Evolutionary conservation across 1,284 basidiomycete species (phyloP).

Genomic region (Apiotrichum gracile): DNA sequence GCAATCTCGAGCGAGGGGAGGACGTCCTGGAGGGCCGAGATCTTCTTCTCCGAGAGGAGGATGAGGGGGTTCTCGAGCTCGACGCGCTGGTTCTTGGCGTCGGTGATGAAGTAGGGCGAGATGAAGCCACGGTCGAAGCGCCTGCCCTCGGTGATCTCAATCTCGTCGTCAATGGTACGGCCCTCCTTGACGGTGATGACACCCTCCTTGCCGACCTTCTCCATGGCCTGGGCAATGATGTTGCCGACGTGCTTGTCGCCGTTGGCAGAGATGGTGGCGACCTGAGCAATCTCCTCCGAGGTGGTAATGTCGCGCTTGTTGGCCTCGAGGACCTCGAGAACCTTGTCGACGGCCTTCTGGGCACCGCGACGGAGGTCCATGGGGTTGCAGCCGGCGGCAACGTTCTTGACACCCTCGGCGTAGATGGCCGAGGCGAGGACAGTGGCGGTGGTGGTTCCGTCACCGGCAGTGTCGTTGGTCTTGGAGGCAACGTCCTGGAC

Average conservation of each 20-base stretch:
- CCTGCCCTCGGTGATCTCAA: conserved; percentile 99
- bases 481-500: conserved; percentile 94
- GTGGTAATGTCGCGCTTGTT: conserved; percentile 95
- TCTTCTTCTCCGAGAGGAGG: conserved; percentile 96
- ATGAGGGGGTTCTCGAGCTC: conserved; percentile 96
- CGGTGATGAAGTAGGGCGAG: conserved; percentile 97
- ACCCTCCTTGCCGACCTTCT: conserved; percentile 99
- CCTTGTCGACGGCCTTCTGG: conserved; percentile 92
- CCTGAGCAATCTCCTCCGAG: conserved; percentile 87
- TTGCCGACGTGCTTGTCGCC: conserved; percentile 90
- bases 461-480: conserved; percentile 96
- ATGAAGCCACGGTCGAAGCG: conserved; percentile 98
- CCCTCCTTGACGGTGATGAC: conserved; percentile 99
- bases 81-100: conserved; percentile 93
- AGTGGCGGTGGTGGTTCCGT: conserved; percentile 96
- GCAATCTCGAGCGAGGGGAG: conserved; percentile 89
- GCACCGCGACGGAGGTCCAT: conserved; percentile 97
- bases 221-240: conserved; percentile 99
- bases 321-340: conserved; percentile 82
- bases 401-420: conserved; percentile 98
- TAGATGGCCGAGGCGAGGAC: conserved; percentile 96
- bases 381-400: conserved; percentile 95
- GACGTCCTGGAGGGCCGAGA: conserved; percentile 89
- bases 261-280: conserved; percentile 97
- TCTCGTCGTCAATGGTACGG: conserved; percentile 94